These are phyloP conservation scores for Albifimbria verrucaria DNA, from an alignment of 2,329 filamentous ascomycete genomes.

Conservation along the genomic window DNA sequence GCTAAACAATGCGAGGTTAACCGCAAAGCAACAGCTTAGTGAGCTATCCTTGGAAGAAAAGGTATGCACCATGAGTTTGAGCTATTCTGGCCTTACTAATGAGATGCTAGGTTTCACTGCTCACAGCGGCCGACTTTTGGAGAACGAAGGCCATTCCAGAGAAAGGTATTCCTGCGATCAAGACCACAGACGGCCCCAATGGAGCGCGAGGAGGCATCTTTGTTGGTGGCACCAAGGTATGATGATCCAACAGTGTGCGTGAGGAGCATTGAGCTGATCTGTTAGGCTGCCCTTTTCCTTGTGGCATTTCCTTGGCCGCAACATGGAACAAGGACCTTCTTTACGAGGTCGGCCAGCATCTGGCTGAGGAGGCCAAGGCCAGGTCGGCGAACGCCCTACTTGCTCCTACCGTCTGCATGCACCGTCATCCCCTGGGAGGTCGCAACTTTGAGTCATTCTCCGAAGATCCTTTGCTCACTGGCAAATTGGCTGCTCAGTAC, in stretches of 20 bases:
- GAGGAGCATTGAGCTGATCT: neutral
- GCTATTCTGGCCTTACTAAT: neutral
- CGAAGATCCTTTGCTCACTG: slow-evolving; percentile 75
- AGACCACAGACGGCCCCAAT: slow-evolving; percentile 68
- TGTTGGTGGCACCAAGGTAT: slow-evolving; percentile 63
- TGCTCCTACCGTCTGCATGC: slow-evolving; percentile 77
- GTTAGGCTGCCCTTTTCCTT: slow-evolving; percentile 73
- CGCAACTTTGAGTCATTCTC: slow-evolving; percentile 86
- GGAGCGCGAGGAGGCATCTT: slow-evolving; percentile 66
- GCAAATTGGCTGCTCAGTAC: slow-evolving; percentile 68
- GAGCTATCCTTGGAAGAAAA: slow-evolving; percentile 57
- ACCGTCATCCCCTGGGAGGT: slow-evolving; percentile 78
- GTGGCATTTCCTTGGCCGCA: slow-evolving; percentile 72
- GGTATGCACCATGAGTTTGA: slow-evolving; percentile 26
- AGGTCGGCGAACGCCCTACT: slow-evolving; percentile 72
- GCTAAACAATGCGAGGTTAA: slow-evolving; percentile 35
- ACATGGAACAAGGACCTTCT: slow-evolving; percentile 75
- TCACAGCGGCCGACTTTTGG: slow-evolving; percentile 67
- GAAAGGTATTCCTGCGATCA: slow-evolving; percentile 62
- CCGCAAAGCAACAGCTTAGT: slow-evolving; percentile 47
- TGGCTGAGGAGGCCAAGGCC: slow-evolving; percentile 69
- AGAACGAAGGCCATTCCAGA: slow-evolving; percentile 61
- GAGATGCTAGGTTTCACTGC: slow-evolving; percentile 48
- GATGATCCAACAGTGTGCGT: too few species aligned
- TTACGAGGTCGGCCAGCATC: slow-evolving; percentile 64